These are phyloP conservation scores for Aspergillus puulaauensis DNA, from an alignment of 2,329 filamentous ascomycete genomes.

Conservation along the genomic window DNA sequence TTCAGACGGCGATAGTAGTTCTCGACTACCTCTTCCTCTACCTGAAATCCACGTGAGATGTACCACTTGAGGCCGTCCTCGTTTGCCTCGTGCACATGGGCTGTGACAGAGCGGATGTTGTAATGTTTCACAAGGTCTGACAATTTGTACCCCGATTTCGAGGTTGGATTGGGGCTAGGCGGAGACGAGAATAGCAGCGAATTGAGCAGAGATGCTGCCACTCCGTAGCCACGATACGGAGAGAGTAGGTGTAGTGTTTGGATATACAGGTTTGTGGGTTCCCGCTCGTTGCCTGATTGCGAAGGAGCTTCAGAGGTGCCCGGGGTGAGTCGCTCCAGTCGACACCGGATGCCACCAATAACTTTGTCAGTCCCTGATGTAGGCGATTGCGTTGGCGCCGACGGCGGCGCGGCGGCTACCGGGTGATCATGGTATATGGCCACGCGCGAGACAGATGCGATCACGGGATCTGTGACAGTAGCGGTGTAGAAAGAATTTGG, in stretches of 20 bases:
- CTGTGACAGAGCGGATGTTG: slow-evolving; percentile 53
- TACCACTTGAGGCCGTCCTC: slow-evolving; percentile 63
- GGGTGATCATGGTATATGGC: slow-evolving; percentile 57
- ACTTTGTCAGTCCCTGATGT: slow-evolving; percentile 41
- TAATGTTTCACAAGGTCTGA: slow-evolving; percentile 48
- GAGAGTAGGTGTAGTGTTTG: slow-evolving; percentile 60
- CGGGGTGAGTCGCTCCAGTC: slow-evolving; percentile 39
- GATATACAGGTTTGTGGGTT: slow-evolving; percentile 56
- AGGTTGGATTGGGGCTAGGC: slow-evolving; percentile 5
- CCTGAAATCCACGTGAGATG: slow-evolving; percentile 54
- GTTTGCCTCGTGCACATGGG: slow-evolving; percentile 66
- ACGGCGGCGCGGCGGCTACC: slow-evolving; percentile 23
- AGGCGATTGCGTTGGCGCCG: slow-evolving; percentile 14
- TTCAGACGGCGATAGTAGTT: slow-evolving; percentile 61
- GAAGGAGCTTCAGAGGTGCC: slow-evolving; percentile 12
- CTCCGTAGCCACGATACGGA: slow-evolving; percentile 58
- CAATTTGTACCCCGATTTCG: slow-evolving; percentile 19
- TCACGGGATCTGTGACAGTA: slow-evolving; percentile 55
- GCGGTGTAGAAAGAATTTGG: slow-evolving; percentile 61
- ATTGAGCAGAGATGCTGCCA: slow-evolving; percentile 57
- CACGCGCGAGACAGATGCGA: slow-evolving; percentile 57
- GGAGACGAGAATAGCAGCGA: slow-evolving; percentile 34
- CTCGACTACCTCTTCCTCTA: slow-evolving; percentile 51
- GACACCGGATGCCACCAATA: slow-evolving; percentile 50
- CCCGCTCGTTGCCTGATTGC: slow-evolving; percentile 9